A percentile compares a stretch with the other conserved stretches of the same genome.
Conservation (phyloP, 495 filamentous ascomycete genomes). For the Copromyces sp. region DNA sequence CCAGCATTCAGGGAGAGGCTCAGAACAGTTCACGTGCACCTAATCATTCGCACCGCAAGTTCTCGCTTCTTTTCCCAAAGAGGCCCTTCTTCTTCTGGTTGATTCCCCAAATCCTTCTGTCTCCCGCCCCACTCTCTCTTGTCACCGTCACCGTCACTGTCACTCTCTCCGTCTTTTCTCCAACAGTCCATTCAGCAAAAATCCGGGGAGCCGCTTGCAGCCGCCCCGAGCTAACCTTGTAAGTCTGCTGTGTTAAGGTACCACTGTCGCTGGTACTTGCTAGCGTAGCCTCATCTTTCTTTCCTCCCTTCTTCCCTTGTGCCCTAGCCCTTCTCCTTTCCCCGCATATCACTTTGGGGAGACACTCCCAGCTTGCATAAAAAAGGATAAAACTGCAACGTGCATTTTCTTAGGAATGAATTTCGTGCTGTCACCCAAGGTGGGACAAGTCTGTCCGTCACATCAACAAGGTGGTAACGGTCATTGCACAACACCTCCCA, state of each 20-base stretch:
- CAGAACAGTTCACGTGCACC: conserved; percentile 20
- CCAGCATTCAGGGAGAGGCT: not conserved
- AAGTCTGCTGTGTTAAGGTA: not conserved
- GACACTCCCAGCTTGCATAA: not conserved
- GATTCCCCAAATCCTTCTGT: not conserved
- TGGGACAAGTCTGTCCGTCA: not conserved
- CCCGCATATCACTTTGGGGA: not conserved
- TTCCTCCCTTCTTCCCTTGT: not conserved
- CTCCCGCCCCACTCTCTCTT: not conserved
- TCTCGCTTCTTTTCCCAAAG: not conserved
- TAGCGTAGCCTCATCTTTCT: not conserved
- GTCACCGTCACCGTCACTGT: not conserved
- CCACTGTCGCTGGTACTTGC: not conserved
- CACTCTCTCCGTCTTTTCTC: not conserved
- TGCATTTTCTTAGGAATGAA: not conserved
- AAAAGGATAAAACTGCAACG: not conserved
- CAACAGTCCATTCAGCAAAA: not conserved
- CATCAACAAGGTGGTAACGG: not conserved
- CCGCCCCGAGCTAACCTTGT: conserved; percentile 10
- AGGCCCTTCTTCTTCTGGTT: not conserved
- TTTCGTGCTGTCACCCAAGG: not conserved
- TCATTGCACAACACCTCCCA: not conserved
- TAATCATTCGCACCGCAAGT: conserved; percentile 13
- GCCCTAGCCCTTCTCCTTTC: not conserved
- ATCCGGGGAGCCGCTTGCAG: conserved; percentile 17